These are phyloP conservation scores for Aureobasidium sp. DNA, from an alignment of 2,329 filamentous ascomycete species.

Conservation along the genomic window DNA sequence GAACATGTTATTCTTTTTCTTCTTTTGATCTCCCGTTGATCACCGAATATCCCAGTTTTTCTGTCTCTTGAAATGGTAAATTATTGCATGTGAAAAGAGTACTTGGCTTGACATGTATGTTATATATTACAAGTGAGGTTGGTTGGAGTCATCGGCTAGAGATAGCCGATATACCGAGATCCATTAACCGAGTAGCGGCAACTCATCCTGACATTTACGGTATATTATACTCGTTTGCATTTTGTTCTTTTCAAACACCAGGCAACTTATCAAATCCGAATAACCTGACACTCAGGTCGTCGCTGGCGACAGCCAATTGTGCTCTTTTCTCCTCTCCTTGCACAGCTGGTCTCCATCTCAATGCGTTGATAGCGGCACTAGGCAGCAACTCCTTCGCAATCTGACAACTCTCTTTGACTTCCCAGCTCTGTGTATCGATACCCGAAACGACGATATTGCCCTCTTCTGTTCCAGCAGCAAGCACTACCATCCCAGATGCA, in stretches of 20 bases:
- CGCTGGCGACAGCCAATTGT: constrained; percentile 33
- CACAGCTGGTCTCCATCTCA: constrained; percentile 26
- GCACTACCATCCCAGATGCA: not conserved
- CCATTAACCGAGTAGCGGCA: no score
- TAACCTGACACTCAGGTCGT: constrained; percentile 33
- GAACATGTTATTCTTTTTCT: constrained; percentile 35
- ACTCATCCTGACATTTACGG: no score
- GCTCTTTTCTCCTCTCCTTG: not conserved
- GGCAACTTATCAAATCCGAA: constrained; percentile 11
- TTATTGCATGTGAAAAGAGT: no score
- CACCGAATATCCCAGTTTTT: no score
- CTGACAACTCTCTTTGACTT: constrained; percentile 2
- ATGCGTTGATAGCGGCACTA: constrained; percentile 24
- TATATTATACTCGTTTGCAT: no score
- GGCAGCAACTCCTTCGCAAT: constrained; percentile 21
- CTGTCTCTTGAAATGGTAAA: no score
- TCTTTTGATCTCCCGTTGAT: no score
- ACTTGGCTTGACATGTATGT: no score
- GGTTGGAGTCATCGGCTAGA: no score
- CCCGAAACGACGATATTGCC: constrained; percentile 22
- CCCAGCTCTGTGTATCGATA: constrained; percentile 16
- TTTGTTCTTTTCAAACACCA: not conserved
- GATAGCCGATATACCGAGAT: no score
- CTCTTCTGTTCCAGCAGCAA: constrained; percentile 27
- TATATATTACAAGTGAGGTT: no score